phyloP scores from a whole-genome alignment of 2,329 filamentous ascomycete species.

The Apiospora aurea region DNA sequence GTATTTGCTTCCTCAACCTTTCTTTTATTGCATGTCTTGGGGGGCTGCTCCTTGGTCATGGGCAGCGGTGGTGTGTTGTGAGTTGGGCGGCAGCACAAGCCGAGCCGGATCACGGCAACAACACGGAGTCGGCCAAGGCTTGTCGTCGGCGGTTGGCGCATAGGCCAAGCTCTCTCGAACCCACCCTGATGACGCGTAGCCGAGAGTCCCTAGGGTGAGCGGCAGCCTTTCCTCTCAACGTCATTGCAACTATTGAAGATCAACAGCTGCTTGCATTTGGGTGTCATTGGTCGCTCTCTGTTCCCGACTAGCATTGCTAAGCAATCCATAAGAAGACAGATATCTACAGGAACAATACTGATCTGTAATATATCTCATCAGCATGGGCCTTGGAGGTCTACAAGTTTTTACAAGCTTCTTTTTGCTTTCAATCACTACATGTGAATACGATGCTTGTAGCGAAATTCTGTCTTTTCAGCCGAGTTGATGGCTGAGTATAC shows the following conservation, averaged over 20 bases:
- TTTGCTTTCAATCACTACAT: background rate
- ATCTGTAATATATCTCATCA: too few species aligned
- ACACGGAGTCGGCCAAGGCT: constrained; percentile 20
- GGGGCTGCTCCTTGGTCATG: background rate
- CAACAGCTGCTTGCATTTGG: background rate
- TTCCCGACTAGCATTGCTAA: background rate
- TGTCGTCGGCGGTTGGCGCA: constrained; percentile 15
- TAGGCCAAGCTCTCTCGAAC: background rate
- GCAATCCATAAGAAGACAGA: background rate
- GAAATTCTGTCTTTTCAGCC: background rate
- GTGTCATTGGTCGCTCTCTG: background rate
- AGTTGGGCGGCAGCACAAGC: background rate
- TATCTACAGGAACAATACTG: background rate
- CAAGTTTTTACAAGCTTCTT: background rate
- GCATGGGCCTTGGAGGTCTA: too few species aligned
- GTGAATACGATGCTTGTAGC: too few species aligned
- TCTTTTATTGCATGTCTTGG: background rate
- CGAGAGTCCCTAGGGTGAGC: background rate
- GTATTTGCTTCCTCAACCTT: background rate
- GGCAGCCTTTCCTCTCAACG: background rate
- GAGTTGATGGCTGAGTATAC: background rate
- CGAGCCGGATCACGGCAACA: constrained; percentile 9
- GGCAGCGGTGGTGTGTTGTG: background rate
- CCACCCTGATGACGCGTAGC: background rate
- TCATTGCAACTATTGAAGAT: background rate